Evolutionary conservation across 768 basidiomycete genomes (phyloP).

Genomic region (Cubamyces sp.): DNA sequence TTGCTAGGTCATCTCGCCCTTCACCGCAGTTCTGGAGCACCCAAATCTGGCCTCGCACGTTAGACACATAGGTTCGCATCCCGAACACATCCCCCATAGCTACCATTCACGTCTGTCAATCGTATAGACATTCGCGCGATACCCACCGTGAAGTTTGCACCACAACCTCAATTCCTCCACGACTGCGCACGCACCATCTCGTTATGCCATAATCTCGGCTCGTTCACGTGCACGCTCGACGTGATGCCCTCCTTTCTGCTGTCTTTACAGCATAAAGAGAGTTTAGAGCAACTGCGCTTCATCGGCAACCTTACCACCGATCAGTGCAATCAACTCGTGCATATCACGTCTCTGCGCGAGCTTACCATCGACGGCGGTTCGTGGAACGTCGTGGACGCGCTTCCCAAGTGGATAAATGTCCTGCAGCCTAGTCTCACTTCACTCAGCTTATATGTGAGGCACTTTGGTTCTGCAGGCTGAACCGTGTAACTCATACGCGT

Average conservation of each 20-base stretch:
- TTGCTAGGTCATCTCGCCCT: conserved; percentile 58
- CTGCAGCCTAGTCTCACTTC: conserved; percentile 51
- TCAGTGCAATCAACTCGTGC: conserved; percentile 49
- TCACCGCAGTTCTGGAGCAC: conserved; percentile 57
- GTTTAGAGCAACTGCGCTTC: conserved; percentile 53
- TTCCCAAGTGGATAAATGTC: conserved; percentile 59
- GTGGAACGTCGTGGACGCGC: conserved; percentile 59
- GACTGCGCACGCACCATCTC: conserved; percentile 55
- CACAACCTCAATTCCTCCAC: conserved; percentile 46
- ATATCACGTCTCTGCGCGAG: conserved; percentile 44
- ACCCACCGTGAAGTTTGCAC: conserved; percentile 44
- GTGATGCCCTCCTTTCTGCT: conserved; percentile 55
- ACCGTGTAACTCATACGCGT: neutral
- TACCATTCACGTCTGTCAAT: conserved; percentile 1
- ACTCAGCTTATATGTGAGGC: conserved; percentile 64
- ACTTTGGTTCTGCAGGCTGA: neutral
- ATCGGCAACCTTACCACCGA: conserved; percentile 54
- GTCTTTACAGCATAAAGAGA: conserved; percentile 46
- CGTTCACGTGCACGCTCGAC: conserved; percentile 58
- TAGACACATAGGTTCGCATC: conserved; percentile 54
- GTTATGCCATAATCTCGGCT: conserved; percentile 54
- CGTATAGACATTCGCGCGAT: conserved; percentile 53
- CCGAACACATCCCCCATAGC: neutral
- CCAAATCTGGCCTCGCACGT: conserved; percentile 60
- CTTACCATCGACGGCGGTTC: conserved; percentile 63